Evolutionary conservation across 2,329 filamentous ascomycete species (phyloP).

Genomic region (Cordyceps javanica): DNA sequence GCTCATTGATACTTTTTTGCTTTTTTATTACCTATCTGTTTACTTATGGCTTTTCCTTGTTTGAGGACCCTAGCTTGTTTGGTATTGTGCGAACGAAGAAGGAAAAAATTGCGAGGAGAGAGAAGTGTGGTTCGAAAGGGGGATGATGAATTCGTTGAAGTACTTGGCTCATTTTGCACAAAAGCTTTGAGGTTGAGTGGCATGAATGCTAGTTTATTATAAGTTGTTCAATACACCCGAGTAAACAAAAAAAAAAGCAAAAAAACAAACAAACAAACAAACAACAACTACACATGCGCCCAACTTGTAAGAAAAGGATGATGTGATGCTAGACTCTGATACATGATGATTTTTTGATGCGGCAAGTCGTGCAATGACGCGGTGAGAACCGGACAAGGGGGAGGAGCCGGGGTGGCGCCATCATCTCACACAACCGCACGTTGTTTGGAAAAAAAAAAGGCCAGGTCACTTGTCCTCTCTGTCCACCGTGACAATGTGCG

Average conservation of each 20-base stretch:
- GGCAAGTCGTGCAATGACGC: too few relatives aligned
- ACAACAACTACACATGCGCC: too few relatives aligned
- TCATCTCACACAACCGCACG: not conserved
- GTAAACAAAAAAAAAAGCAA: not conserved
- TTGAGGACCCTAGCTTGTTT: not conserved
- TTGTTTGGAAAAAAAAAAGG: too few relatives aligned
- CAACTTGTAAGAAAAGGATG: not conserved
- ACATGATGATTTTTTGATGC: not conserved
- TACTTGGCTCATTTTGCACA: slow-evolving; percentile 13
- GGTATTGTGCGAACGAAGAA: not conserved
- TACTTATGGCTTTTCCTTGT: slow-evolving; percentile 6
- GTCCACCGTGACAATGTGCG: slow-evolving; percentile 57
- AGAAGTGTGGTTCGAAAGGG: not conserved
- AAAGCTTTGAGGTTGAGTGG: slow-evolving; percentile 8
- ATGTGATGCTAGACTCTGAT: not conserved
- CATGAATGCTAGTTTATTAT: slow-evolving; percentile 9
- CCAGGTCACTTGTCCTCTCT: slow-evolving; percentile 16
- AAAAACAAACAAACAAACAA: too few relatives aligned
- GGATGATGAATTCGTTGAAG: not conserved
- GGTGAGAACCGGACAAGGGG: not conserved
- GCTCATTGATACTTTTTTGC: slow-evolving; percentile 5
- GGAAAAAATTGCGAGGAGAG: not conserved
- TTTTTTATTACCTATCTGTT: slow-evolving; percentile 7
- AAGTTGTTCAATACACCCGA: not conserved
- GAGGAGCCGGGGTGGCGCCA: not conserved